Conservation (phyloP, 257 asterid species). For the Solanum microdontum region DNA sequence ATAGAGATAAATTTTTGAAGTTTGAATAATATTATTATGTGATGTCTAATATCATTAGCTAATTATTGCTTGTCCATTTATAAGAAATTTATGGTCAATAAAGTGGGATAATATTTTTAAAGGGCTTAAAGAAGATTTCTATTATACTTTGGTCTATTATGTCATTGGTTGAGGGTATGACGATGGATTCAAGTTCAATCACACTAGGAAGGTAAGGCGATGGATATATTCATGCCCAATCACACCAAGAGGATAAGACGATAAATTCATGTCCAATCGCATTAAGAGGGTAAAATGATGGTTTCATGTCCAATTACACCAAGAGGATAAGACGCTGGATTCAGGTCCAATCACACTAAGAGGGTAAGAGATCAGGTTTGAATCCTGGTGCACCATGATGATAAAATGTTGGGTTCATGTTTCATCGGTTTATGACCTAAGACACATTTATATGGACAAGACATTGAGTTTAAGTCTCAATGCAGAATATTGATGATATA, state of each 20-base stretch:
- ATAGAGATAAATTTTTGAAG: neutral
- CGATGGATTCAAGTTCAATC: neutral
- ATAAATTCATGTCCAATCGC: neutral
- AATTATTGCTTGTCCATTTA: neutral
- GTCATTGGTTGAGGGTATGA: neutral
- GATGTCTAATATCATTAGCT: neutral
- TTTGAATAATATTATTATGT: neutral
- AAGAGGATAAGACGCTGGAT: neutral
- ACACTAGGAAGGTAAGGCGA: neutral
- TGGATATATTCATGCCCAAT: neutral
- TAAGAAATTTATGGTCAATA: neutral
- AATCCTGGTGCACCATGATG: neutral
- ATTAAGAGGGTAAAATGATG: neutral
- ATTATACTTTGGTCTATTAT: too few species aligned
- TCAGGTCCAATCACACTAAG: neutral
- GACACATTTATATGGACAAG: neutral
- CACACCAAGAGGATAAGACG: neutral
- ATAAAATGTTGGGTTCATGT: neutral
- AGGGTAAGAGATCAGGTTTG: neutral
- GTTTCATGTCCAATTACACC: neutral
- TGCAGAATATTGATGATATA: neutral
- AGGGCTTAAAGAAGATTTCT: neutral
- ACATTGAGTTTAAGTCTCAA: neutral
- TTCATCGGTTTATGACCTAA: neutral
- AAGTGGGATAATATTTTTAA: neutral